Evolutionary conservation across 1,139 yeast species (phyloP).

Genomic region (Barnettozyma hawaiiensis): DNA sequence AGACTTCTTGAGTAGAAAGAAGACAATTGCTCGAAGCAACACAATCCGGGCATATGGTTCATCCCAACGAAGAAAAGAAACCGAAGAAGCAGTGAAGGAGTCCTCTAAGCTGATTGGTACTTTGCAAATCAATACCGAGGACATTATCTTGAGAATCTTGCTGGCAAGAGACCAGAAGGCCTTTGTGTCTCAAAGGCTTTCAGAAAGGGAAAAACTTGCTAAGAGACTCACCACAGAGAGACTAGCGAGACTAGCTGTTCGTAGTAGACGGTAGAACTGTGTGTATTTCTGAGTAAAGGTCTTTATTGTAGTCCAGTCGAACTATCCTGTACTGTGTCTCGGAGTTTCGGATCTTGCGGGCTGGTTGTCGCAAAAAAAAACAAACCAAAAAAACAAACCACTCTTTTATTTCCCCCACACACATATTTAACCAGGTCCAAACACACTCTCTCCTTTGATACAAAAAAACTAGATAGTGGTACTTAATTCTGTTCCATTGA

Average conservation of each 20-base stretch:
- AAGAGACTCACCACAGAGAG: slow-evolving; percentile 62
- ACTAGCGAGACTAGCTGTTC: slow-evolving; percentile 23
- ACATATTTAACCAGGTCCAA: too few species aligned
- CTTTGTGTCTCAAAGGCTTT: slow-evolving; percentile 50
- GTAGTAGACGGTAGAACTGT: slow-evolving; percentile 7
- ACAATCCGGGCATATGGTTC: slow-evolving; percentile 76
- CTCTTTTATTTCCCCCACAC: too few species aligned
- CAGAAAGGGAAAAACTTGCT: slow-evolving; percentile 57
- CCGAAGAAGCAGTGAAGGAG: slow-evolving; percentile 44
- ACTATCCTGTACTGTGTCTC: too few species aligned
- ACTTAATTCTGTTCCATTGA: too few species aligned
- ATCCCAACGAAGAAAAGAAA: slow-evolving; percentile 49
- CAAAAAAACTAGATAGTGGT: too few species aligned
- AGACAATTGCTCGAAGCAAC: slow-evolving; percentile 55
- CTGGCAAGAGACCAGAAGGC: slow-evolving; percentile 38
- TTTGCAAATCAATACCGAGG: slow-evolving; percentile 56
- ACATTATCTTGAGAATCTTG: slow-evolving; percentile 59
- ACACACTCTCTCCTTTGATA: too few species aligned
- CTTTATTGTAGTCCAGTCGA: too few species aligned
- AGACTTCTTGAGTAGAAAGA: slow-evolving; percentile 29
- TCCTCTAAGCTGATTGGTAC: slow-evolving; percentile 52
- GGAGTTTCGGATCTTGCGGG: too few species aligned
- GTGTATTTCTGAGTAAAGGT: background rate
- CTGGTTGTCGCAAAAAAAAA: too few species aligned
- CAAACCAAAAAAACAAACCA: too few species aligned